phyloP scores from a whole-genome alignment of 106 monocot species.

The Phalaenopsis equestris region DNA sequence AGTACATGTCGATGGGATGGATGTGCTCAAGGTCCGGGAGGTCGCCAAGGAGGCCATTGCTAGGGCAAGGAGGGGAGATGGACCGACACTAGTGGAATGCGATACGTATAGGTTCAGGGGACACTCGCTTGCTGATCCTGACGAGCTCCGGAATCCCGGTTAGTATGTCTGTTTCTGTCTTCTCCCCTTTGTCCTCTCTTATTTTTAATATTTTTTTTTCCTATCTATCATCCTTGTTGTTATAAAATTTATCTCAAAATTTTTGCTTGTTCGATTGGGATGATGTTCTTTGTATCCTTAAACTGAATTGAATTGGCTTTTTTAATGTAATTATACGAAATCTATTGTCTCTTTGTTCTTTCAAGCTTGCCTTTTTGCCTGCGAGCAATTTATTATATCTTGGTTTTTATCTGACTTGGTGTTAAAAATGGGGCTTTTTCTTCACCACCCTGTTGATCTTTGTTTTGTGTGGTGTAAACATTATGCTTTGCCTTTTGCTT shows the following conservation, averaged over 20 bases:
- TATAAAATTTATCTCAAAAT: neutral
- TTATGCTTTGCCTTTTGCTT: too few species aligned
- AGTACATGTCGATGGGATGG: constrained; percentile 94
- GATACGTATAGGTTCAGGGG: constrained; percentile 88
- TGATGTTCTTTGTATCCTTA: too few species aligned
- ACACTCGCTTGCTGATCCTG: constrained; percentile 88
- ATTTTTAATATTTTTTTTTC: neutral
- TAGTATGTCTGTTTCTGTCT: constrained; percentile 5
- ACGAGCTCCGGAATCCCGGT: constrained; percentile 86
- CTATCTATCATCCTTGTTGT: too few species aligned
- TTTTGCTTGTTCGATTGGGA: neutral
- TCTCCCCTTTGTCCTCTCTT: neutral
- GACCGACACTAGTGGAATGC: constrained; percentile 85
- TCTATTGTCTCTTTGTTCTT: too few species aligned
- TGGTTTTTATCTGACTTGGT: too few species aligned
- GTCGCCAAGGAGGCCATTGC: constrained; percentile 79
- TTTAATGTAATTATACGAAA: too few species aligned
- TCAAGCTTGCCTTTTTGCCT: too few species aligned
- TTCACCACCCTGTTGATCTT: too few species aligned
- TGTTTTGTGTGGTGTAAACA: too few species aligned
- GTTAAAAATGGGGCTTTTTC: too few species aligned
- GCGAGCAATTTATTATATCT: too few species aligned
- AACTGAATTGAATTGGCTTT: too few species aligned
- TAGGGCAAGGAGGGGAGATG: constrained; percentile 93
- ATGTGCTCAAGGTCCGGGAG: constrained; percentile 90